These are phyloP conservation scores for Neurospora discreta DNA, from an alignment of 495 filamentous ascomycete genomes.

Conservation along the genomic window DNA sequence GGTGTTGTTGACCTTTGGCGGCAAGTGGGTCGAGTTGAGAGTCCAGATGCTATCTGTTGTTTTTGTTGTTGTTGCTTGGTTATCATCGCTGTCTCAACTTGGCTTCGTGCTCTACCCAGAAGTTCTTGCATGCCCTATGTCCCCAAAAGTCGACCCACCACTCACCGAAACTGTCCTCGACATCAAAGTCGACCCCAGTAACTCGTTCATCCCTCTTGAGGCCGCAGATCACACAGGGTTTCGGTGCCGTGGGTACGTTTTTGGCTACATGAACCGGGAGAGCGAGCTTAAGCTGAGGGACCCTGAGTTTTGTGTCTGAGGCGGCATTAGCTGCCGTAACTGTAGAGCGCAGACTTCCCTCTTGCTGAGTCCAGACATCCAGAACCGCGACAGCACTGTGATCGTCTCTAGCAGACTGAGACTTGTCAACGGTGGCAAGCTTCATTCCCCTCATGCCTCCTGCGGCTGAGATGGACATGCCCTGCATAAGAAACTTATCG, in stretches of 20 bases:
- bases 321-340: constrained; percentile 40
- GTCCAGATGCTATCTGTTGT: not conserved
- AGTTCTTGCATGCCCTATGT: constrained; percentile 66
- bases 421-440: constrained; percentile 66
- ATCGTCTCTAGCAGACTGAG: constrained; percentile 72
- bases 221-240: constrained; percentile 80
- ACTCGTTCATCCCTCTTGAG: constrained; percentile 79
- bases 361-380: constrained; percentile 55
- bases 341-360: constrained; percentile 50
- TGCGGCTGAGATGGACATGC: constrained; percentile 67
- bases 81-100: constrained; percentile 50
- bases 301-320: constrained; percentile 27
- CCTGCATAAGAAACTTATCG: constrained; percentile 72
- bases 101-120: constrained; percentile 68
- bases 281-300: constrained; percentile 59
- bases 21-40: not conserved
- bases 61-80: not conserved
- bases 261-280: constrained; percentile 50
- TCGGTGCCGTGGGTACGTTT: constrained; percentile 56
- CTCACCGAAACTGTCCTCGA: constrained; percentile 85
- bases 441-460: constrained; percentile 75
- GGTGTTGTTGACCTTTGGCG: not conserved
- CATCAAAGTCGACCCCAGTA: constrained; percentile 56
- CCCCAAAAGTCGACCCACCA: constrained; percentile 95
- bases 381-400: constrained; percentile 75